Evolutionary conservation across 352 stramenopile genomes (phyloP).

Genomic region (Aphanomyces stellatus): DNA sequence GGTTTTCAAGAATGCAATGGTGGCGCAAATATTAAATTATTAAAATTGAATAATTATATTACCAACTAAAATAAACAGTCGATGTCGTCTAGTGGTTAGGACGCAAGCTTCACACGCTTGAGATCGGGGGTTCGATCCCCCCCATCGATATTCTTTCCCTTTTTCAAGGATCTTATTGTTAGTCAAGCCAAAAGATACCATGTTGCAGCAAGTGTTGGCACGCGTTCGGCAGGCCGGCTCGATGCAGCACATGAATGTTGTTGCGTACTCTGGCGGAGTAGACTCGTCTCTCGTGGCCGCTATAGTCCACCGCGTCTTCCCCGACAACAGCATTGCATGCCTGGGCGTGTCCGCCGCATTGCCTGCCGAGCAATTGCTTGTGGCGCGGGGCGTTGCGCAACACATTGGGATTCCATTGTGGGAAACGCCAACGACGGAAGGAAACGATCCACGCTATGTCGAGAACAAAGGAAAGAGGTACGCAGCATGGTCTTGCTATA

Average conservation of each 20-base stretch:
- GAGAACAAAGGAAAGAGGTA: slow-evolving; percentile 86
- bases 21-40: no score
- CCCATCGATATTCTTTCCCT: no score
- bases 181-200: no score
- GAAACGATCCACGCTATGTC: slow-evolving; percentile 83
- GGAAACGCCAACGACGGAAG: slow-evolving; percentile 83
- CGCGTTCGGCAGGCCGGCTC: background rate
- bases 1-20: no score
- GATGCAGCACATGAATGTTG: slow-evolving; percentile 34
- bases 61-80: no score
- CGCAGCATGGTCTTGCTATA: background rate
- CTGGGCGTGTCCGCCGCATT: slow-evolving; percentile 90
- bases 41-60: no score
- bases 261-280: slow-evolving; percentile 93
- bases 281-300: slow-evolving; percentile 92
- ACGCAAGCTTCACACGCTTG: no score
- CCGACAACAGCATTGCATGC: slow-evolving; percentile 69
- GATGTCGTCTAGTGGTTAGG: no score
- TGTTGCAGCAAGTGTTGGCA: background rate
- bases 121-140: no score
- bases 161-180: no score
- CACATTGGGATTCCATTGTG: slow-evolving; percentile 86
- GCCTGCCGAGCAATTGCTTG: slow-evolving; percentile 72
- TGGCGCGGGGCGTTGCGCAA: slow-evolving; percentile 76
- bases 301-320: slow-evolving; percentile 83